These are phyloP conservation scores for Diaporthe citri DNA, from an alignment of 2,329 filamentous ascomycete genomes.

Conservation along the genomic window DNA sequence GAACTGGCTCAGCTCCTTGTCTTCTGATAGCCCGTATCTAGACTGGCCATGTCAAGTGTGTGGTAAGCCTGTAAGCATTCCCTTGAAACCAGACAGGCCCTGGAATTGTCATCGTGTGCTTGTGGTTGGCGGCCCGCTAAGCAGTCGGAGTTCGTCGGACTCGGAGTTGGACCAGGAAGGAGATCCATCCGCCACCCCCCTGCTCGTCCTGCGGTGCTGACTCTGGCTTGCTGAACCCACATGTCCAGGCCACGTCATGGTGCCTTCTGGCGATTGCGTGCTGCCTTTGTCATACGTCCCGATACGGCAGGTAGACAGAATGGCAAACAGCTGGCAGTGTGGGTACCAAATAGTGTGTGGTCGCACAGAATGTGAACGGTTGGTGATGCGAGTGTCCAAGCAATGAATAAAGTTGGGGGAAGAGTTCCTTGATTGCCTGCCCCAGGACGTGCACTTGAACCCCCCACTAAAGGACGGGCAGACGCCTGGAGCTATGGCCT, in stretches of 20 bases:
- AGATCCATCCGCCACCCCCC: not conserved
- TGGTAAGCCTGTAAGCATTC: not conserved
- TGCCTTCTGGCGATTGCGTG: not conserved
- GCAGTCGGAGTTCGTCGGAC: slow-evolving; percentile 6
- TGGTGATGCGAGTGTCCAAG: not conserved
- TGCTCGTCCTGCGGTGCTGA: slow-evolving; percentile 9
- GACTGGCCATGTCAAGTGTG: not conserved
- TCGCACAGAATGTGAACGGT: not conserved
- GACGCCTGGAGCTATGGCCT: not conserved
- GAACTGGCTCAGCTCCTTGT: not conserved
- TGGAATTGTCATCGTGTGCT: not conserved
- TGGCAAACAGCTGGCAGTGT: not conserved
- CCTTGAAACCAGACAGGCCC: not conserved
- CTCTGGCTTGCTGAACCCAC: not conserved
- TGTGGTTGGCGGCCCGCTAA: not conserved
- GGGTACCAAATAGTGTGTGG: not conserved
- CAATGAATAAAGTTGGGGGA: not conserved
- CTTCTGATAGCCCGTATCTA: not conserved
- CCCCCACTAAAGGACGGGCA: slow-evolving; percentile 6
- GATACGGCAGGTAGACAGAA: not conserved
- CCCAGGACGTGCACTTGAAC: not conserved
- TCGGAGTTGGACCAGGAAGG: slow-evolving; percentile 7
- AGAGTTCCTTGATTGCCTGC: not conserved
- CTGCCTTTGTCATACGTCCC: not conserved
- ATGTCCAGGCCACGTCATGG: slow-evolving; percentile 6